These are phyloP conservation scores for Sporothrix luriei DNA, from an alignment of 2,329 filamentous ascomycete genomes.

Conservation along the genomic window DNA sequence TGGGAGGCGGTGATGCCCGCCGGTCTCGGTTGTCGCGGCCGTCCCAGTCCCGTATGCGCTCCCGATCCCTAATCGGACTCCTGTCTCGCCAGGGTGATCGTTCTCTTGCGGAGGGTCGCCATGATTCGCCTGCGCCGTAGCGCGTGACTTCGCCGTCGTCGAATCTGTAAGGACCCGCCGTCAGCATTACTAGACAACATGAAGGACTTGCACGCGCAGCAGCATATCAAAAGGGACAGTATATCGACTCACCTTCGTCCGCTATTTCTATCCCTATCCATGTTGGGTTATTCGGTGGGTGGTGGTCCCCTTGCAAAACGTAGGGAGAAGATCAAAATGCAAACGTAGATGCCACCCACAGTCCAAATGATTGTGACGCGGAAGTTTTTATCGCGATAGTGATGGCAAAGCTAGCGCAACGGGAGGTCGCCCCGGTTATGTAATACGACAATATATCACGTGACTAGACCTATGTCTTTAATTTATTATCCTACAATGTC, in stretches of 20 bases:
- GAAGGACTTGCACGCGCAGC: no score
- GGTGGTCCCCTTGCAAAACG: not conserved
- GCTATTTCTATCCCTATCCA: conserved; percentile 34
- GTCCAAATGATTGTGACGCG: not conserved
- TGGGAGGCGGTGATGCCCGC: conserved; percentile 41
- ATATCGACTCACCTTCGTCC: conserved; percentile 25
- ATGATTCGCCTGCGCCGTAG: conserved; percentile 64
- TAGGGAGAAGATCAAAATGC: not conserved
- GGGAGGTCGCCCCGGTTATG: not conserved
- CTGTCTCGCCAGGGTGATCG: conserved; percentile 47
- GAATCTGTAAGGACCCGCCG: conserved; percentile 47
- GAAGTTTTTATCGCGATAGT: conserved; percentile 29
- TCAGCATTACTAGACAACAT: not conserved
- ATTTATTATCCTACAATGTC: no score
- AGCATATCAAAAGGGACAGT: no score
- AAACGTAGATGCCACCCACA: not conserved
- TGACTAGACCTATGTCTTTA: not conserved
- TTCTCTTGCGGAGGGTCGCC: conserved; percentile 49
- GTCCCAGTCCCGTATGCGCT: conserved; percentile 40
- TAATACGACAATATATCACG: not conserved
- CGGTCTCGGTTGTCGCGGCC: conserved; percentile 44
- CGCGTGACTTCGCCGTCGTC: conserved; percentile 64
- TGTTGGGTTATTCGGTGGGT: not conserved
- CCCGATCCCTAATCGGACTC: conserved; percentile 41
- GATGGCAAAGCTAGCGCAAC: not conserved